Conservation (phyloP, 2,329 filamentous ascomycete genomes). For the Penicillium brasilianum region DNA sequence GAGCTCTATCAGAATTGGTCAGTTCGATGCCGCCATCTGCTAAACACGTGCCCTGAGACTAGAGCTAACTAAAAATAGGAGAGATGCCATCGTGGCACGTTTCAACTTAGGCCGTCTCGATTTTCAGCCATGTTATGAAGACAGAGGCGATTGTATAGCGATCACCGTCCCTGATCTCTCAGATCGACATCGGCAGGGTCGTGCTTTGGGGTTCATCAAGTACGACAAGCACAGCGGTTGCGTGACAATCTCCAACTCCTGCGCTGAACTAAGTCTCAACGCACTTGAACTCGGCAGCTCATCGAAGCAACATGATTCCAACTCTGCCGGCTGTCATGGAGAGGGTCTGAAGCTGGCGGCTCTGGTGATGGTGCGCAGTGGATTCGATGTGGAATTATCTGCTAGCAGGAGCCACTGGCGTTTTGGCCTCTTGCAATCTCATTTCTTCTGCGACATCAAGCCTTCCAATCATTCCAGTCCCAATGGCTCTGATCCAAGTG, state of each 20-base stretch:
- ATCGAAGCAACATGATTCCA: slow-evolving; percentile 1
- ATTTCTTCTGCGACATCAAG: not conserved
- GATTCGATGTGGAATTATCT: not conserved
- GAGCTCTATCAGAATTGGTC: not conserved
- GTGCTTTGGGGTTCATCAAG: not conserved
- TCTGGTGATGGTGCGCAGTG: slow-evolving; percentile 5
- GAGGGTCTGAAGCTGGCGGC: slow-evolving; percentile 1
- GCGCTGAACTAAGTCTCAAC: not conserved
- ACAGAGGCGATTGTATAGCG: not conserved
- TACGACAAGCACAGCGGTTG: not conserved
- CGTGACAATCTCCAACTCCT: too few species aligned
- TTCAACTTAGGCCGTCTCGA: not conserved
- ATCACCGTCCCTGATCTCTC: not conserved
- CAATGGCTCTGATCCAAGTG: not conserved
- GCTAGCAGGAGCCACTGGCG: not conserved
- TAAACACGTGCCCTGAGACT: not conserved
- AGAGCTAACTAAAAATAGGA: not conserved
- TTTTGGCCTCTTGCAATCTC: not conserved
- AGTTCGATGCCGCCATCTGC: not conserved
- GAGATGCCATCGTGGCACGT: not conserved
- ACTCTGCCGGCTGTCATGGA: slow-evolving; percentile 3
- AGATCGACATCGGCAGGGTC: not conserved
- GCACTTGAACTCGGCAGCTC: not conserved
- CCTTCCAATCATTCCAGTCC: not conserved
- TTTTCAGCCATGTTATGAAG: not conserved